A percentile compares a stretch with the other conserved stretches of the same genome.
Evolutionary conservation across 805 yeast genomes (phyloP).

Genomic region (Metschnikowia henanensis): DNA sequence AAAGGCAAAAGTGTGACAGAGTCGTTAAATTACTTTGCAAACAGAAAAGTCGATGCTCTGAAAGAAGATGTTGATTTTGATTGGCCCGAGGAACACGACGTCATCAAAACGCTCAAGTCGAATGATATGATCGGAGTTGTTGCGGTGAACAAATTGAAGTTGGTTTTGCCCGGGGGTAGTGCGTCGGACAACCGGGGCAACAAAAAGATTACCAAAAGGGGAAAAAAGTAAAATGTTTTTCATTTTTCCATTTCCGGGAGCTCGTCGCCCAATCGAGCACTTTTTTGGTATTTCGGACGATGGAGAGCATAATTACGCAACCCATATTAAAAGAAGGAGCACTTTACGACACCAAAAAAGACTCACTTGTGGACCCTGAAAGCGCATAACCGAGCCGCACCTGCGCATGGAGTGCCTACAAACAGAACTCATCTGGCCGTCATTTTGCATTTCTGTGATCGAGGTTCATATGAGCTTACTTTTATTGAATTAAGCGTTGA

Average conservation of each 20-base stretch:
- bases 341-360: neutral
- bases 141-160: slow-evolving; percentile 71
- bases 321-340: no score
- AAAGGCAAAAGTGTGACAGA: slow-evolving; percentile 86
- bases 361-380: slow-evolving; percentile 1
- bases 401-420: neutral
- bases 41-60: slow-evolving; percentile 42
- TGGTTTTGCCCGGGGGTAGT: slow-evolving; percentile 52
- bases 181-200: slow-evolving; percentile 17
- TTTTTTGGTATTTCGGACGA: no score
- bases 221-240: slow-evolving; percentile 6
- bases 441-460: no score
- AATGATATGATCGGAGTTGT: slow-evolving; percentile 66
- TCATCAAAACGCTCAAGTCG: slow-evolving; percentile 56
- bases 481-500: no score
- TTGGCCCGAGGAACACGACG: slow-evolving; percentile 69
- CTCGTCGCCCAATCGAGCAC: no score
- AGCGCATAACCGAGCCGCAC: slow-evolving; percentile 4
- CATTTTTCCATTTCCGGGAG: no score
- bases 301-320: no score
- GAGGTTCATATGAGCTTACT: no score
- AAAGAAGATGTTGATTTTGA: slow-evolving; percentile 54
- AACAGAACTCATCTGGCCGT: neutral
- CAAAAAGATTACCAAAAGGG: slow-evolving; percentile 24
- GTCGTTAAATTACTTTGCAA: slow-evolving; percentile 55